Percentiles rank a stretch among this genome's conserved stretches.
These are phyloP conservation scores for Salmacisia buchloeana DNA, from an alignment of 1,284 basidiomycete species.

Conservation along the genomic window DNA sequence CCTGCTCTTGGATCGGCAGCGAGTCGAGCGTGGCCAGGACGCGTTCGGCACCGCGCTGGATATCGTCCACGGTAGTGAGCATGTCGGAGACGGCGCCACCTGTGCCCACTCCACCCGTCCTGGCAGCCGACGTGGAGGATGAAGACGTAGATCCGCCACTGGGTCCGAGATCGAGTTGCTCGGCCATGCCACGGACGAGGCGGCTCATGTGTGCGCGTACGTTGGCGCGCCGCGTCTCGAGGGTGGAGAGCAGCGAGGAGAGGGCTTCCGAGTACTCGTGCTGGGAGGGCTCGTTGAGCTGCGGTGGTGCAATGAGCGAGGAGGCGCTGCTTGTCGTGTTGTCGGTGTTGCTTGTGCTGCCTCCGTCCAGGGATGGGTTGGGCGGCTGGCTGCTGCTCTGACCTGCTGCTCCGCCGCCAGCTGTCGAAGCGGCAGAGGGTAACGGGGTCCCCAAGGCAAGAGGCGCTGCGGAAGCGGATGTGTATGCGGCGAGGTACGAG, in stretches of 20 bases:
- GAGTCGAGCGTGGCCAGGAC: neutral
- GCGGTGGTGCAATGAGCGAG: no score
- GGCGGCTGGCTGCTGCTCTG: no score
- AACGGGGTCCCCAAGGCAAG: neutral
- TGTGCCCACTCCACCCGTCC: neutral
- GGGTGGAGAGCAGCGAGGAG: neutral
- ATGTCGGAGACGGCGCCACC: neutral
- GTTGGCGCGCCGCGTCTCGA: neutral
- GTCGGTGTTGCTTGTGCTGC: no score
- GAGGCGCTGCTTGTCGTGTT: no score
- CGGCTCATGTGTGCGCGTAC: neutral
- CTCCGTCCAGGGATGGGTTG: no score
- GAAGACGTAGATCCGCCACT: neutral
- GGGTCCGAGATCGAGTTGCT: neutral
- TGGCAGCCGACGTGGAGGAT: neutral
- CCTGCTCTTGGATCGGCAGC: no score
- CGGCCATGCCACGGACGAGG: neutral
- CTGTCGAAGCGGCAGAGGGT: no score
- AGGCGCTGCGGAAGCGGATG: neutral
- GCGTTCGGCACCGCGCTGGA: neutral
- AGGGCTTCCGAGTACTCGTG: neutral
- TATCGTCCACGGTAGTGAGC: neutral
- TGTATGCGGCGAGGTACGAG: constrained; percentile 2
- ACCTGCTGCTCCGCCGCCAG: neutral
- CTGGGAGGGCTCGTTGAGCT: no score